Evolutionary conservation across 1,284 basidiomycete species (phyloP).

Genomic region (Ceratobasidium sp.): DNA sequence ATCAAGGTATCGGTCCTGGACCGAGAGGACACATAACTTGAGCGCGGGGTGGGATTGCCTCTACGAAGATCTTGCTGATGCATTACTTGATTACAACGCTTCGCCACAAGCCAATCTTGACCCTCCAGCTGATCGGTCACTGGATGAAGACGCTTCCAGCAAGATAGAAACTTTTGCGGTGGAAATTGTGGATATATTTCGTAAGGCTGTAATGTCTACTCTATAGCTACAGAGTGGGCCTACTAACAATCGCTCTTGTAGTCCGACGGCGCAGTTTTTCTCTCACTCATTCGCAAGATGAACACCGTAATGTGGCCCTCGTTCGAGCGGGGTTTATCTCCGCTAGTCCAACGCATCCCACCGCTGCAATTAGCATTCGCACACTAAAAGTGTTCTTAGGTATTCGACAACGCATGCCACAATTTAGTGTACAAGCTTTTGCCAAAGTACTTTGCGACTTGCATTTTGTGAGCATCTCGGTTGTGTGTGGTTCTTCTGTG

Average conservation of each 20-base stretch:
- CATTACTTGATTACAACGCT: background rate
- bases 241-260: background rate
- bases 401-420: conserved; percentile 45
- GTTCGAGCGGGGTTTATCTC: background rate
- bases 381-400: conserved; percentile 48
- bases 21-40: background rate
- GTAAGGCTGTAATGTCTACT: background rate
- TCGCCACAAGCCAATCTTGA: background rate
- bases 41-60: background rate
- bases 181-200: background rate
- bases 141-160: background rate
- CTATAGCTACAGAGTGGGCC: no score
- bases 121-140: background rate
- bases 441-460: conserved; percentile 49
- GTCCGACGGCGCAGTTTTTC: background rate
- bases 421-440: conserved; percentile 50
- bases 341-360: conserved; percentile 36
- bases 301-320: background rate
- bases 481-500: background rate
- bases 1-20: conserved; percentile 1
- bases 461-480: conserved; percentile 44
- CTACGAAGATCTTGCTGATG: background rate
- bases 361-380: conserved; percentile 46
- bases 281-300: background rate
- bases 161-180: background rate